Base-by-base conservation (phyloP, 768 basidiomycete species). In the Leccinellum luteum region DNA sequence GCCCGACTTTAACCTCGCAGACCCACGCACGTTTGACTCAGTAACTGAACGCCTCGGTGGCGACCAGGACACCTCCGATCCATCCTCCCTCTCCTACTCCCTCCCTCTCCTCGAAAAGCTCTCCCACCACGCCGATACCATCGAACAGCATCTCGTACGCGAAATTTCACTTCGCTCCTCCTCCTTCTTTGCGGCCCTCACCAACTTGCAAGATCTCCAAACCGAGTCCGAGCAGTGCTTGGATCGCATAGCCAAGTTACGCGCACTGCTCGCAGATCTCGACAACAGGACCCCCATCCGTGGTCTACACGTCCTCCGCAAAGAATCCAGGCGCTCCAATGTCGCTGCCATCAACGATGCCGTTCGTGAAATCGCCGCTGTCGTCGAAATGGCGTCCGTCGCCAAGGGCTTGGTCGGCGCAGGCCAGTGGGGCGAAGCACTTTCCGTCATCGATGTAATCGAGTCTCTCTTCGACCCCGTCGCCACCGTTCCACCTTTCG, bases 101-200 rank as follows among this genome's bases (percentile, higher is more conserved):
- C 78, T 88, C 2, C 89, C 88, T 0, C 76, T 95, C 4, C 86
- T 96, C 10, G 95, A 98, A 69, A 89, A 86, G 65, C 85, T 98
- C 60, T 94, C 94, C 10, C 88, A 92, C 55, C 89, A 96, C 66
- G 87, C 95, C 2, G 97, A 98, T 69, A 89, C 89, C 1, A 84
- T 98, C 60, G 97, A 99, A 69, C 86, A 93, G 58, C 96, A 99
- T 72, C 89, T 99, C 55, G 84, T 95, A 4, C 86, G 86, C 59
- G 97, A 98, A 73, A 95, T 99, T 47, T 89, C 90, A 9, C 77
- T 89, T 10, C 89, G 96, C 14, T 92, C 94, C 0, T 83, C 91
- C 1, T 93, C 94, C 1, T 99, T 99, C 81, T 99, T 98, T 66
- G 89, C 95, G 5, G 97, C 97, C 7, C 83, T 99, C 35, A 84